These are phyloP conservation scores for Curvularia verruculosa DNA, from an alignment of 2,329 filamentous ascomycete genomes.

Conservation along the genomic window DNA sequence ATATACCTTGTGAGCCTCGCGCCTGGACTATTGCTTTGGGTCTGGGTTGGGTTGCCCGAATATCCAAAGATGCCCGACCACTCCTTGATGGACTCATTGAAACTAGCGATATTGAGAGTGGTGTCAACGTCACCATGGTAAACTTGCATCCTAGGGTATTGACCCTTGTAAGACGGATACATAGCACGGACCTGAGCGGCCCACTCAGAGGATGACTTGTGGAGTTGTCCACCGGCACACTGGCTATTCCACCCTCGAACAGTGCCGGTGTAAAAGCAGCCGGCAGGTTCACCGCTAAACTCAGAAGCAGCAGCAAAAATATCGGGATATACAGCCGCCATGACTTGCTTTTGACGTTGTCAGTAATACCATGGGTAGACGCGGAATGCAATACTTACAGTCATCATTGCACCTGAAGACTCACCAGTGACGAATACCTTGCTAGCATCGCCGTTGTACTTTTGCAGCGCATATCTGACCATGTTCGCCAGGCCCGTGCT, in stretches of 20 bases:
- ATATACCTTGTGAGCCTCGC: neutral
- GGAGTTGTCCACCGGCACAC: conserved; percentile 56
- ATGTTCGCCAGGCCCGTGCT: conserved; percentile 64
- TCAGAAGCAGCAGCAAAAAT: conserved; percentile 59
- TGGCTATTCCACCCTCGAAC: conserved; percentile 59
- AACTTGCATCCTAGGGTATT: neutral
- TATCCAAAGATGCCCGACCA: neutral
- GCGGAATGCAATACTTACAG: neutral
- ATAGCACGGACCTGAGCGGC: neutral
- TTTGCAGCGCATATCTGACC: conserved; percentile 61
- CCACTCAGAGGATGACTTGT: neutral
- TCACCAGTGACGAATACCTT: conserved; percentile 63
- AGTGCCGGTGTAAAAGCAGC: conserved; percentile 58
- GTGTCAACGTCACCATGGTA: neutral
- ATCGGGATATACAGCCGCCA: conserved; percentile 60
- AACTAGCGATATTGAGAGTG: neutral
- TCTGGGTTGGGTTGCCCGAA: neutral
- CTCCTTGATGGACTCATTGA: neutral
- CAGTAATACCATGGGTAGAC: neutral
- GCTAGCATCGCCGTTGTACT: conserved; percentile 59
- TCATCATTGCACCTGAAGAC: conserved; percentile 54
- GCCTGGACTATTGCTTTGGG: neutral
- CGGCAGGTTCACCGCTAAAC: conserved; percentile 61
- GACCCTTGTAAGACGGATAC: neutral
- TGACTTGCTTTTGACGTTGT: conserved; percentile 45